Percentiles rank a stretch among this genome's conserved stretches.
phyloP scores from a whole-genome alignment of 805 yeast genomes.

The Lachancea lanzarotensis region DNA sequence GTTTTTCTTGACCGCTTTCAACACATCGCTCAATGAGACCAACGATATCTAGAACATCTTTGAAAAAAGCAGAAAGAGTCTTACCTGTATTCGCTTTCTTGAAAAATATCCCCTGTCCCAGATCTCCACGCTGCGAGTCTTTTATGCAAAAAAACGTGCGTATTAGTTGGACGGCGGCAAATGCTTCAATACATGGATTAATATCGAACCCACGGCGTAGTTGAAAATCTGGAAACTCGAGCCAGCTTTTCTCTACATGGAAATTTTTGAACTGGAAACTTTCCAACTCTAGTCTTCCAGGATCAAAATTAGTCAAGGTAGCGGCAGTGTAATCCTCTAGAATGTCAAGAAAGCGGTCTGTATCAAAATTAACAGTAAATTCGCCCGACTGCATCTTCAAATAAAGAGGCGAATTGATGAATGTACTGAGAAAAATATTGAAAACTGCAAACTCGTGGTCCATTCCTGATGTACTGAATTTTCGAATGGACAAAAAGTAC shows the following conservation, averaged over 20 bases:
- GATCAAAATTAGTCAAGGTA: slow-evolving; percentile 12
- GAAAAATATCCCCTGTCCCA: slow-evolving; percentile 11
- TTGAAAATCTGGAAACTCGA: slow-evolving; percentile 16
- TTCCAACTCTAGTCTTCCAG: slow-evolving; percentile 7
- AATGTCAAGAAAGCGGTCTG: slow-evolving; percentile 2
- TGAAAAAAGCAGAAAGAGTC: slow-evolving; percentile 11
- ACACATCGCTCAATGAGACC: slow-evolving; percentile 18
- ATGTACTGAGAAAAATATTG: slow-evolving; percentile 39
- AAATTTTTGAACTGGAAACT: slow-evolving; percentile 1
- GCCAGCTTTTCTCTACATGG: slow-evolving; percentile 10
- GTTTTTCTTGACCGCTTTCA: slow-evolving; percentile 1
- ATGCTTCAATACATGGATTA: slow-evolving; percentile 17
- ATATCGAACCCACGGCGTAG: slow-evolving; percentile 9
- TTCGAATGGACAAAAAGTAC: slow-evolving; percentile 32
- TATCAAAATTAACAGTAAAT: slow-evolving; percentile 1
- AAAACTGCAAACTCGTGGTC: slow-evolving; percentile 42
- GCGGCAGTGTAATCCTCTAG: slow-evolving; percentile 16
- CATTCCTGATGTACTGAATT: slow-evolving; percentile 38
- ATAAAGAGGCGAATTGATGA: slow-evolving; percentile 28
- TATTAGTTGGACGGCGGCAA: slow-evolving; percentile 15
- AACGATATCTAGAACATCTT: slow-evolving; percentile 11
- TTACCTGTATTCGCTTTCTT: slow-evolving; percentile 19
- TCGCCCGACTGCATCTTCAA: slow-evolving; percentile 19
- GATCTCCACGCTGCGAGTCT: neutral
- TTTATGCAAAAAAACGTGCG: slow-evolving; percentile 11